A percentile compares a stretch with the other conserved stretches of the same genome.
Evolutionary conservation across 345 rosid genomes (phyloP).

Genomic region (Citrus sinensis): DNA sequence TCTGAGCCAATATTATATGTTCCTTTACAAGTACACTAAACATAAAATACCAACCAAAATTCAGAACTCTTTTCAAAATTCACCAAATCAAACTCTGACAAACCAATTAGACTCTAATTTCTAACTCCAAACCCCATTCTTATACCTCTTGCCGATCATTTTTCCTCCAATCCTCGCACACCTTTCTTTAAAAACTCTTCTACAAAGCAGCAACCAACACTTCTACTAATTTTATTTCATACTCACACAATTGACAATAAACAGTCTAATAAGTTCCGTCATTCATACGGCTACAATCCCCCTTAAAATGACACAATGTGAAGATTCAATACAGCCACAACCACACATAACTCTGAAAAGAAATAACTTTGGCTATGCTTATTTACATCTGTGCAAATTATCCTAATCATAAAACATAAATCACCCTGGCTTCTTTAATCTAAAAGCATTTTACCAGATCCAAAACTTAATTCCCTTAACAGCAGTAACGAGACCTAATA

Average conservation of each 20-base stretch:
- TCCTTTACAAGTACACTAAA: not conserved
- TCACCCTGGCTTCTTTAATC: not conserved
- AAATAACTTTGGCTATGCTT: not conserved
- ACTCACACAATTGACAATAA: not conserved
- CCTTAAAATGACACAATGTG: not conserved
- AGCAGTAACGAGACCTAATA: not conserved
- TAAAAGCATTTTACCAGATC: conserved; percentile 6
- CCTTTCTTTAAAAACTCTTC: not conserved
- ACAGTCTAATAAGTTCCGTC: not conserved
- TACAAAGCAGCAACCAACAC: not conserved
- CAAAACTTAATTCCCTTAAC: not conserved
- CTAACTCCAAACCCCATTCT: not conserved
- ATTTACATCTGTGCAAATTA: not conserved
- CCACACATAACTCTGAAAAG: not conserved
- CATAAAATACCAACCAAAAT: not conserved
- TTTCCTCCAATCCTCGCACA: conserved; percentile 1
- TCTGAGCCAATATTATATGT: not conserved
- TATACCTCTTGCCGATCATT: not conserved
- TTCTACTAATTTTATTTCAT: not conserved
- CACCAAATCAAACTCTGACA: not conserved
- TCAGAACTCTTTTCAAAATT: not conserved
- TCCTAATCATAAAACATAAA: not conserved
- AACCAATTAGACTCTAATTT: not conserved
- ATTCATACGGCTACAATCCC: not conserved
- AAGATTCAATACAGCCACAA: not conserved